These are phyloP conservation scores for Phytophthora idaei DNA, from an alignment of 352 stramenopile species.

Conservation along the genomic window DNA sequence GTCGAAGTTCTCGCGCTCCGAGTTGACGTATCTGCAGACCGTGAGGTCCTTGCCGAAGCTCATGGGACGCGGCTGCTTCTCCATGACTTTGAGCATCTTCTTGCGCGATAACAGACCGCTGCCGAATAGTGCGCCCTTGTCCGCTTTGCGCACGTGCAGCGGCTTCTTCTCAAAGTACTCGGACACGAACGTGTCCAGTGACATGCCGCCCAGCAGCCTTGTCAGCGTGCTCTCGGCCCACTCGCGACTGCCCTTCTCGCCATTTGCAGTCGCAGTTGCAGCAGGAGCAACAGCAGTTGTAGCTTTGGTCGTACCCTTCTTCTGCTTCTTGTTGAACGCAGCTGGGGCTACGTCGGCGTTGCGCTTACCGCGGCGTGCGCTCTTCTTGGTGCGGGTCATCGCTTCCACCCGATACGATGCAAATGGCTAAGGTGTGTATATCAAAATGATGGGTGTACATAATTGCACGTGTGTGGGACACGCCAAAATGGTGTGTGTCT, in stretches of 20 bases:
- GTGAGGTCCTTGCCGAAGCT: slow-evolving; percentile 72
- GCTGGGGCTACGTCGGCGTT: slow-evolving; percentile 28
- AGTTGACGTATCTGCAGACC: slow-evolving; percentile 77
- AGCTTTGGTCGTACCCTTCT: slow-evolving; percentile 21
- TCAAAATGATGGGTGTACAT: slow-evolving; percentile 6
- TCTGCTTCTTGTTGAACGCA: slow-evolving; percentile 50
- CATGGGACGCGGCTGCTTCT: slow-evolving; percentile 52
- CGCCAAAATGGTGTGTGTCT: slow-evolving; percentile 5
- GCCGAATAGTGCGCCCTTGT: slow-evolving; percentile 60
- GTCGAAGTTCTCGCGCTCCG: slow-evolving; percentile 72
- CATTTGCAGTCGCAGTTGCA: slow-evolving; percentile 9
- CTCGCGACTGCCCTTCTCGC: slow-evolving; percentile 22
- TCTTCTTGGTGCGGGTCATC: slow-evolving; percentile 64
- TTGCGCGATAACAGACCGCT: slow-evolving; percentile 72
- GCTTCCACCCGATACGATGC: slow-evolving; percentile 3
- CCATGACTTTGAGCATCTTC: slow-evolving; percentile 64
- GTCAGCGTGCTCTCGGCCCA: slow-evolving; percentile 43
- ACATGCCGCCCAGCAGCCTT: slow-evolving; percentile 70
- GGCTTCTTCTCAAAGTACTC: slow-evolving; percentile 90
- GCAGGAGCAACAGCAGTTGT: neutral
- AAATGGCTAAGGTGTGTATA: neutral
- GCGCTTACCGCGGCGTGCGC: slow-evolving; percentile 46
- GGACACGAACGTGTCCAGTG: slow-evolving; percentile 59
- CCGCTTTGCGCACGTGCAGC: slow-evolving; percentile 61
- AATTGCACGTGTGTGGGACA: neutral